phyloP scores from a whole-genome alignment of 1,139 yeast genomes.

The Schwanniomyces etchellsii region DNA sequence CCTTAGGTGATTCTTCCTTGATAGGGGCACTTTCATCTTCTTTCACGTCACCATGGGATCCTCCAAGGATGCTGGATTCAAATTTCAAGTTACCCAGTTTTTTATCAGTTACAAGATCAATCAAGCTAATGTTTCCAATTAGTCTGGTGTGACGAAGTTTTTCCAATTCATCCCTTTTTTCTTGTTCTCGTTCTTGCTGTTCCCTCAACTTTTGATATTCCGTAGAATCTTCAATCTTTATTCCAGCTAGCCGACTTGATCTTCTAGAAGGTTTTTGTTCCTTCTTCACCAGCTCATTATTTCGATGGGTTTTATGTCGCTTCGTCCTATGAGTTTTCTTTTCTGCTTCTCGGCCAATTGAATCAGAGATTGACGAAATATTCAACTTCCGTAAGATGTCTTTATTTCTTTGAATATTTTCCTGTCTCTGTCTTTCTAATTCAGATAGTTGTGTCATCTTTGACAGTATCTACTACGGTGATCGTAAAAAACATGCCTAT shows the following conservation, averaged over 20 bases:
- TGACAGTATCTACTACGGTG: no score
- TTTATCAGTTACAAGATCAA: constrained; percentile 48
- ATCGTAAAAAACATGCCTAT: no score
- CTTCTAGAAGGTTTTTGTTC: constrained; percentile 49
- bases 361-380: constrained; percentile 27
- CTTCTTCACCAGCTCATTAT: constrained; percentile 15
- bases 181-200: constrained; percentile 30
- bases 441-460: constrained; percentile 40
- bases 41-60: constrained; percentile 15
- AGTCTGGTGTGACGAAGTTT: constrained; percentile 49
- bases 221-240: constrained; percentile 38
- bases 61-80: constrained; percentile 22
- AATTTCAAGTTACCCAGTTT: constrained; percentile 30
- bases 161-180: constrained; percentile 42
- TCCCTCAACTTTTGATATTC: constrained; percentile 27
- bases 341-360: constrained; percentile 25
- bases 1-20: constrained; percentile 5
- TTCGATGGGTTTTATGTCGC: constrained; percentile 14
- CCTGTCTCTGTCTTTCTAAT: constrained; percentile 66
- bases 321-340: constrained; percentile 11
- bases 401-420: constrained; percentile 37
- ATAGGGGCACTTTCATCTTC: constrained; percentile 13
- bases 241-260: constrained; percentile 64
- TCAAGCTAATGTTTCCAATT: constrained; percentile 55
- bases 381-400: constrained; percentile 34